Percentiles rank a stretch among this genome's conserved stretches.
Conservation (phyloP, 441 rosid species). For the Mallotus repandus region DNA sequence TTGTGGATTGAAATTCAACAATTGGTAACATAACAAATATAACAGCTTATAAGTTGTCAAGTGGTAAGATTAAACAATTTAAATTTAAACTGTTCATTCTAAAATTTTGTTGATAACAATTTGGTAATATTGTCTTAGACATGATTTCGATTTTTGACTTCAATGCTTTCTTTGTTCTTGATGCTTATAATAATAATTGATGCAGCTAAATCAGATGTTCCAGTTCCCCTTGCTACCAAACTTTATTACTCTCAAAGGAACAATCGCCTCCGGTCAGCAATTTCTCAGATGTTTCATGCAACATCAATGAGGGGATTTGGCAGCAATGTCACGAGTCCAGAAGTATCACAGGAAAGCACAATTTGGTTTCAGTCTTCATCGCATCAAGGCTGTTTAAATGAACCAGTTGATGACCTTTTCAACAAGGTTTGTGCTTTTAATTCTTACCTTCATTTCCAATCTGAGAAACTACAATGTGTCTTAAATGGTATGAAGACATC, state of each 20-base stretch:
- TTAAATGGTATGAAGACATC: constrained; percentile 1
- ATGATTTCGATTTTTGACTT: constrained; percentile 11
- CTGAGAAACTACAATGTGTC: background rate
- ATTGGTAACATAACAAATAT: background rate
- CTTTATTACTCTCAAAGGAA: constrained; percentile 61
- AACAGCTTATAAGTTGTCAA: background rate
- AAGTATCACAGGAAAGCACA: constrained; percentile 26
- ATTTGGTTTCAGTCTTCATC: constrained; percentile 27
- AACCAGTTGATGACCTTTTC: constrained; percentile 28
- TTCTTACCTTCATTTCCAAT: constrained; percentile 3
- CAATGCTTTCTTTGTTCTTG: constrained; percentile 10
- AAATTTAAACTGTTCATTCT: too few species aligned
- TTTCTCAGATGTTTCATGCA: constrained; percentile 35
- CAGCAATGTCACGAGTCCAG: constrained; percentile 26
- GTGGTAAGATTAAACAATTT: background rate
- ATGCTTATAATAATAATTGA: constrained; percentile 7
- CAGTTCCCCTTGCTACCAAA: constrained; percentile 61
- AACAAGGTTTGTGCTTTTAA: constrained; percentile 30
- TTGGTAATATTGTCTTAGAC: background rate
- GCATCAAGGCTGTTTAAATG: constrained; percentile 26
- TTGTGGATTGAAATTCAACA: background rate
- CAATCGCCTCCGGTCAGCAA: constrained; percentile 45
- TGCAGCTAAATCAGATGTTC: constrained; percentile 39
- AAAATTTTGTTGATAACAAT: background rate
- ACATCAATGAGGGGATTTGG: constrained; percentile 30